phyloP scores from a whole-genome alignment of 2,329 filamentous ascomycete species.

The Sporothrix humicola region DNA sequence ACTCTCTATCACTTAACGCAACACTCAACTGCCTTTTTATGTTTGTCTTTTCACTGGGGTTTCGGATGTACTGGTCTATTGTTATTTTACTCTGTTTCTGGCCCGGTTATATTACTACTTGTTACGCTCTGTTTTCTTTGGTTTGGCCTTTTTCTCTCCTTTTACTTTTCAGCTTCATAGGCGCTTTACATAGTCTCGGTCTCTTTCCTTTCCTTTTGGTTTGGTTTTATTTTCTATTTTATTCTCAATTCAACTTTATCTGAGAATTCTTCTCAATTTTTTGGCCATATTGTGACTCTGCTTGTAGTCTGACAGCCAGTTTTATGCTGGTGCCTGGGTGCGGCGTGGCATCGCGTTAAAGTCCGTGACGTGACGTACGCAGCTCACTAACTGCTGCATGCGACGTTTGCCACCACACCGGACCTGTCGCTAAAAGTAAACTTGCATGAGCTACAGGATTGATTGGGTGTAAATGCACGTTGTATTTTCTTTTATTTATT shows the following conservation, averaged over 20 bases:
- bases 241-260: conserved; percentile 11
- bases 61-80: background rate
- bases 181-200: too few species aligned
- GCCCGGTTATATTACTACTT: background rate
- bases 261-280: background rate
- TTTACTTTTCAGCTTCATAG: conserved; percentile 26
- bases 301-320: background rate
- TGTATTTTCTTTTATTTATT: background rate
- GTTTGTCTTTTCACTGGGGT: background rate
- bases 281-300: too few species aligned
- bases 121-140: background rate
- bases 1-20: background rate
- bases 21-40: too few species aligned
- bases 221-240: conserved; percentile 32
- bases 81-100: background rate
- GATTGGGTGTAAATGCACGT: conserved; percentile 11
- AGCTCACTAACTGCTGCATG: background rate
- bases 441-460: background rate
- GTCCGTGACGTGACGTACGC: conserved; percentile 30
- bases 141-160: background rate
- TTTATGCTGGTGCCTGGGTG: conserved; percentile 32
- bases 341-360: conserved; percentile 7
- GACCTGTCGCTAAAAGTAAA: background rate
- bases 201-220: background rate
- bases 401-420: background rate